These are phyloP conservation scores for Truncatella angustata DNA, from an alignment of 2,329 filamentous ascomycete genomes.

Conservation along the genomic window DNA sequence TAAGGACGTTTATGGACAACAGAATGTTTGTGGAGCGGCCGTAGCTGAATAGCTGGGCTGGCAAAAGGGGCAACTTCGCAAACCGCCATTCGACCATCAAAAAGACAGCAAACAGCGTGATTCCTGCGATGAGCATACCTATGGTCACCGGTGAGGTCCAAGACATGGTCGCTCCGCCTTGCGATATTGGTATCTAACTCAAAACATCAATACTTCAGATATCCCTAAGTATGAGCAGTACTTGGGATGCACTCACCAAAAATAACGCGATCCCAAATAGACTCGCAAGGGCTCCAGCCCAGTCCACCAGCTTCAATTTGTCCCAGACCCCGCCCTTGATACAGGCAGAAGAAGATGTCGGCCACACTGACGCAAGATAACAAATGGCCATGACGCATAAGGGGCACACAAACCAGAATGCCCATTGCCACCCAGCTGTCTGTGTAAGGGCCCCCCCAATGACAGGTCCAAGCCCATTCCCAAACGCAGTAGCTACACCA, in stretches of 20 bases:
- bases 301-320: background rate
- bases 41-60: background rate
- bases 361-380: slow-evolving; percentile 11
- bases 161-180: slow-evolving; percentile 16
- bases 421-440: slow-evolving; percentile 16
- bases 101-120: slow-evolving; percentile 14
- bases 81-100: slow-evolving; percentile 15
- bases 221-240: background rate
- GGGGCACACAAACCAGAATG: slow-evolving; percentile 25
- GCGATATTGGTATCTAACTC: slow-evolving; percentile 22
- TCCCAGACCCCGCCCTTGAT: no score
- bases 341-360: no score
- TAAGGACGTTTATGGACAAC: slow-evolving; percentile 32
- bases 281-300: background rate
- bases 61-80: slow-evolving; percentile 19
- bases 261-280: slow-evolving; percentile 12
- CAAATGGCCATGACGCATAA: slow-evolving; percentile 13
- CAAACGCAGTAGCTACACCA: slow-evolving; percentile 18
- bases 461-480: slow-evolving; percentile 23
- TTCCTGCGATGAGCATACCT: slow-evolving; percentile 15
- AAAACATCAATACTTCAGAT: background rate
- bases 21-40: slow-evolving; percentile 14
- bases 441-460: slow-evolving; percentile 15
- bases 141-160: slow-evolving; percentile 17
- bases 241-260: slow-evolving; percentile 11